A percentile compares a stretch with the other conserved stretches of the same genome.
phyloP scores from a whole-genome alignment of 371 early-diverging fungal genomes.

The Mucor velutinosus region DNA sequence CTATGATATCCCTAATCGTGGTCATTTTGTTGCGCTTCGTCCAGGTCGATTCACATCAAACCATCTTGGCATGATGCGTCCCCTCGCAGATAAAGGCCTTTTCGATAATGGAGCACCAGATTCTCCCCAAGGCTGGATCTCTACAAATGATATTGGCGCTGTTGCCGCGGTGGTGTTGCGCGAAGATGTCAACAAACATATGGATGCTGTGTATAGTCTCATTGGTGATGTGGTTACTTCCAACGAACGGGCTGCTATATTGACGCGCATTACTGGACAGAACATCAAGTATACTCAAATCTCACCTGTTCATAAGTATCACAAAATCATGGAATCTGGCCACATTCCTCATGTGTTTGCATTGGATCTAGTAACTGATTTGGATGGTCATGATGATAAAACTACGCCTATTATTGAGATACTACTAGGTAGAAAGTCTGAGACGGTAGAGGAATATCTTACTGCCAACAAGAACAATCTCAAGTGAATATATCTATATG shows the following conservation, averaged over 20 bases:
- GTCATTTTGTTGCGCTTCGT: slow-evolving; percentile 31
- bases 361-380: not conserved
- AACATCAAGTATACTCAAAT: slow-evolving; percentile 9
- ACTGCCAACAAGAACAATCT: not conserved
- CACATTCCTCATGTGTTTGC: slow-evolving; percentile 4
- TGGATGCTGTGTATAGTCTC: slow-evolving; percentile 19
- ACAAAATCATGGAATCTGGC: not conserved
- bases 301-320: slow-evolving; percentile 3
- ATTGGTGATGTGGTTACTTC: not conserved
- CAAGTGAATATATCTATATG: not conserved
- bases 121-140: slow-evolving; percentile 7
- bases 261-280: slow-evolving; percentile 13
- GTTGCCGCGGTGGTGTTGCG: slow-evolving; percentile 17
- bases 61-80: not conserved
- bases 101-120: slow-evolving; percentile 12
- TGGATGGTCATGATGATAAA: not conserved
- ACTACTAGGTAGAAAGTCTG: slow-evolving; percentile 3
- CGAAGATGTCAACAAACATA: slow-evolving; percentile 22
- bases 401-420: not conserved
- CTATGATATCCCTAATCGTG: slow-evolving; percentile 25
- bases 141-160: slow-evolving; percentile 27
- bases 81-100: not conserved
- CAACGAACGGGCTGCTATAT: slow-evolving; percentile 4
- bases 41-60: slow-evolving; percentile 41
- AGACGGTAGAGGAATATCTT: slow-evolving; percentile 12